Base-by-base conservation (phyloP, 2,329 filamentous ascomycete genomes). In the Chrysoporthe cubensis region DNA sequence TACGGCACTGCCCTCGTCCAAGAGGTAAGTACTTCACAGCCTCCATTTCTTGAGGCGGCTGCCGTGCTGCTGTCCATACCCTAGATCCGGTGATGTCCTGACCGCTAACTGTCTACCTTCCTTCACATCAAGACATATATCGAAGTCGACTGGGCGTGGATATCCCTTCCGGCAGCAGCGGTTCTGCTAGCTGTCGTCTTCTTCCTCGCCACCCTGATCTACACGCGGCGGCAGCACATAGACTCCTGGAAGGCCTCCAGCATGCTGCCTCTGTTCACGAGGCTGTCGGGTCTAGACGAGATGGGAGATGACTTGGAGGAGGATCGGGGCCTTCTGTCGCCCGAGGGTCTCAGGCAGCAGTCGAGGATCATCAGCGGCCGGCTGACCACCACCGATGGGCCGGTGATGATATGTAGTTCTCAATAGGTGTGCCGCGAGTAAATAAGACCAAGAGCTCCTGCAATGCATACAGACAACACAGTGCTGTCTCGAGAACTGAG, bases 91-190 rank as follows among this genome's bases (percentile, higher is more conserved):
- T 18, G 18, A 46, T 18, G 14, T n/a, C 11, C 9, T 2, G 11
- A 32, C 3, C 9, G 48, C 48, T 52, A 13, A 52, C 48, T 26
- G 4, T 50, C 18, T 11, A 21, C 1, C 21, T 4, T 8, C 6
- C n/a, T 2, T 50, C 9, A 9, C 4, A 52, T 52, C 9, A 37
- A 58, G 54, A 58, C 54, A n/a, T 58, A 40, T 14, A 58, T 58
- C 54, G 14, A 34, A 58, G 54, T 58, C 18, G 37, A 37, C 32
- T 58, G 54, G 54, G 32, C 8, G 18, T 58, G 54, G 54, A 52
- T 52, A 21, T 52, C 54, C 16, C 54, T 58, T 4, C 54, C 54
- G 14, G 54, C 54, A n/a, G 14, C 32, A 16, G 54, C 37, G 14
- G 54, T 58, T 14, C 32, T 58, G 7, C n/a, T 58, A 13, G 32